Percentiles rank a stretch among this genome's conserved stretches.
These are phyloP conservation scores for Adansonia digitata DNA, from an alignment of 345 rosid genomes.

Conservation along the genomic window DNA sequence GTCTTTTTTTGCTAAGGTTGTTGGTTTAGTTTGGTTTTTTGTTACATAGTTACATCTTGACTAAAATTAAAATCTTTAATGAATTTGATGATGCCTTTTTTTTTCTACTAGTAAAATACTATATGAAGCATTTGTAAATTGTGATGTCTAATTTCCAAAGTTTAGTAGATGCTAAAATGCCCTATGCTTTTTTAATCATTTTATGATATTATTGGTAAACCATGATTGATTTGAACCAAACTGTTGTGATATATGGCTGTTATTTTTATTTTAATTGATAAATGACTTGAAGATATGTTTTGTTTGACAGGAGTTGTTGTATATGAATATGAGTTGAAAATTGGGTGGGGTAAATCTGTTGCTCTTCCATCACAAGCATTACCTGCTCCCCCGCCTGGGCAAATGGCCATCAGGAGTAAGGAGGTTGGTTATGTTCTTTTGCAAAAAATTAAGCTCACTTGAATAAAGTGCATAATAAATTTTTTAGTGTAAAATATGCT, in stretches of 20 bases:
- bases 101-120: not conserved
- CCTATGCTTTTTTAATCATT: not conserved
- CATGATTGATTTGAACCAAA: not conserved
- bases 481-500: not conserved
- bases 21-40: not conserved
- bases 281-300: conserved; percentile 4
- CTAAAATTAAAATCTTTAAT: not conserved
- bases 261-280: not conserved
- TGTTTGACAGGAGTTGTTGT: conserved; percentile 76
- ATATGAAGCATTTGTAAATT: not conserved
- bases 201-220: not conserved
- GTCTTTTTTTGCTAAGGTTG: not conserved
- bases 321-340: conserved; percentile 92
- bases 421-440: conserved; percentile 55
- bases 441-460: conserved; percentile 1
- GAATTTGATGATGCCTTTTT: not conserved
- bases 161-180: not conserved
- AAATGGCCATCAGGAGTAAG: conserved; percentile 98
- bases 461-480: not conserved
- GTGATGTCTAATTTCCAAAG: not conserved
- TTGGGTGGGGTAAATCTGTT: conserved; percentile 99
- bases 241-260: not conserved
- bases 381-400: conserved; percentile 99
- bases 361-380: conserved; percentile 98
- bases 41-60: not conserved